Evolutionary conservation across 371 early-diverging fungal species (phyloP).

Genomic region (Circinella umbellata): DNA sequence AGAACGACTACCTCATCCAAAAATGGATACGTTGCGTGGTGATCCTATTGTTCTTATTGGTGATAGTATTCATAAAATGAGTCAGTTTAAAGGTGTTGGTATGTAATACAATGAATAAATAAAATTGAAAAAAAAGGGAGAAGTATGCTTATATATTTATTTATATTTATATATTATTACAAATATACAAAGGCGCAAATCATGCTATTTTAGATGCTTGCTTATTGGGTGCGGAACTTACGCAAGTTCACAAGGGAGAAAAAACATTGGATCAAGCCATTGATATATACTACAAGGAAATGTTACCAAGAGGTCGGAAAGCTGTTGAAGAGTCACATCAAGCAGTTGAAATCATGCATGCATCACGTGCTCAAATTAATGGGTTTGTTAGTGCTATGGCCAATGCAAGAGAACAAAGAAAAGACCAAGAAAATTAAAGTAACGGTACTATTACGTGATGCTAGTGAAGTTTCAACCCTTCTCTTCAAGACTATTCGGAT

Average conservation of each 20-base stretch:
- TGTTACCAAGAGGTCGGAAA: slow-evolving; percentile 27
- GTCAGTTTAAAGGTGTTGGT: slow-evolving; percentile 29
- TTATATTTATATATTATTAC: not conserved
- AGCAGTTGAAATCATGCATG: slow-evolving; percentile 17
- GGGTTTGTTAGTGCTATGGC: not conserved
- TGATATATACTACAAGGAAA: slow-evolving; percentile 25
- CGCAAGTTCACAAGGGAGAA: slow-evolving; percentile 15
- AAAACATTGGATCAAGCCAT: slow-evolving; percentile 24
- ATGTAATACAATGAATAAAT: not conserved
- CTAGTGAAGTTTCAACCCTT: no score
- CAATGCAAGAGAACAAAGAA: not conserved
- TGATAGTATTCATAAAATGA: slow-evolving; percentile 32
- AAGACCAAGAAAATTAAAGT: no score
- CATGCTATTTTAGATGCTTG: slow-evolving; percentile 42
- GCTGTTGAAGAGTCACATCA: slow-evolving; percentile 34
- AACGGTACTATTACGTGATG: no score
- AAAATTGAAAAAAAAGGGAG: no score
- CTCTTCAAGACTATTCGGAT: no score
- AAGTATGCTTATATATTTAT: not conserved
- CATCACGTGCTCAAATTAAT: slow-evolving; percentile 6
- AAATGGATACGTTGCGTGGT: not conserved
- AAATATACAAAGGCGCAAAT: slow-evolving; percentile 28
- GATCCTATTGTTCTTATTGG: slow-evolving; percentile 21
- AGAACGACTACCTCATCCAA: slow-evolving; percentile 21
- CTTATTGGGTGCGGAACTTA: slow-evolving; percentile 23